phyloP scores from a whole-genome alignment of 192 early-diverging fungal genomes.

The Coemansia sp. region DNA sequence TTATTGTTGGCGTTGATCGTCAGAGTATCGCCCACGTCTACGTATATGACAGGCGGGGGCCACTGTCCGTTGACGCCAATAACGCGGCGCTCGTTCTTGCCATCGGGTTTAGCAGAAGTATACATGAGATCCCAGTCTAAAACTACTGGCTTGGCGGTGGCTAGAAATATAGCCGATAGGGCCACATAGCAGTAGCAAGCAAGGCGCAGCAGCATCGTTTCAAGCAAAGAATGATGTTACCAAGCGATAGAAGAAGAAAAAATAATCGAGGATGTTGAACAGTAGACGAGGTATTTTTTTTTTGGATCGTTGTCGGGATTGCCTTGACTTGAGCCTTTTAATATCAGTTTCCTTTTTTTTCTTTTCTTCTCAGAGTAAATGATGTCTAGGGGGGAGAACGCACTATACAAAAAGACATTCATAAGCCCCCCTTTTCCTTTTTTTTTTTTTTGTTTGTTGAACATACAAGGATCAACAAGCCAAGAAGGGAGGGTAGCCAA shows the following conservation, averaged over 20 bases:
- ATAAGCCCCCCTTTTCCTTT: background rate
- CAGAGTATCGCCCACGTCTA: constrained; percentile 32
- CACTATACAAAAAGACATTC: constrained; percentile 4
- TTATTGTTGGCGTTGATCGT: constrained; percentile 58
- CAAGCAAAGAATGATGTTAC: background rate
- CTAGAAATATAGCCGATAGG: background rate
- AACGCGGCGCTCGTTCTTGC: constrained; percentile 63
- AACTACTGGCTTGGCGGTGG: constrained; percentile 54
- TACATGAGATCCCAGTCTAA: constrained; percentile 73
- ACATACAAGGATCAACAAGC: background rate
- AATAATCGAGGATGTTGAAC: background rate
- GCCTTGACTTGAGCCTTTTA: background rate
- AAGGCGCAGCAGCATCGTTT: background rate
- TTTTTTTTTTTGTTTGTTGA: background rate
- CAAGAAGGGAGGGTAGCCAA: background rate
- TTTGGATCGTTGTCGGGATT: background rate
- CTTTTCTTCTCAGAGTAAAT: background rate
- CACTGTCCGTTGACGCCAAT: constrained; percentile 68
- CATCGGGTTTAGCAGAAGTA: constrained; percentile 67
- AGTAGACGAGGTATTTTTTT: background rate
- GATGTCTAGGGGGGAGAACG: background rate
- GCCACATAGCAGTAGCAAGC: constrained; percentile 1
- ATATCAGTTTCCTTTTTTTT: background rate
- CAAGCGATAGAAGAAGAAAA: background rate
- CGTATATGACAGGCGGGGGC: constrained; percentile 60